Conservation (phyloP, 805 yeast species). For the Starmerella kuoi region DNA sequence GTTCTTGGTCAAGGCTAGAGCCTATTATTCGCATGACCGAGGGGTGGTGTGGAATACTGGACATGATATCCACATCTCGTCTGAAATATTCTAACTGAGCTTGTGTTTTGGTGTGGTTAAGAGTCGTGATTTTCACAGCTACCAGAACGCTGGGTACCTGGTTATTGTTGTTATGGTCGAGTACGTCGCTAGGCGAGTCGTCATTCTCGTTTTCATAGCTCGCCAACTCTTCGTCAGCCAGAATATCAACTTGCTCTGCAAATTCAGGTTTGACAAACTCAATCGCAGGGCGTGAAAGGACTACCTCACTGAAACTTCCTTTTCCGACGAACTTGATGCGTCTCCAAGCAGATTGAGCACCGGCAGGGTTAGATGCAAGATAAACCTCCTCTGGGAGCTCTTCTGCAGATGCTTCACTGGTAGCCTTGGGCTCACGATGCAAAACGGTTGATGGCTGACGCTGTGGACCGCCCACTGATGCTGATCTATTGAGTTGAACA, state of each 20-base stretch:
- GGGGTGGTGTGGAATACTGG: slow-evolving; percentile 43
- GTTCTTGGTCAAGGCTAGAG: slow-evolving; percentile 29
- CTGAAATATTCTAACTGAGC: slow-evolving; percentile 49
- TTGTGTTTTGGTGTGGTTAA: slow-evolving; percentile 34
- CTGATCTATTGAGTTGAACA: slow-evolving; percentile 14
- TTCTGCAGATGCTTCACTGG: slow-evolving; percentile 2
- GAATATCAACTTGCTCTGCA: slow-evolving; percentile 4
- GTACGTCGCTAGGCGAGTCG: not conserved
- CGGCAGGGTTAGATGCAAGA: slow-evolving; percentile 8
- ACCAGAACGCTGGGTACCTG: slow-evolving; percentile 28
- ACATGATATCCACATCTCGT: slow-evolving; percentile 64
- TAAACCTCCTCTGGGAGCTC: slow-evolving; percentile 20
- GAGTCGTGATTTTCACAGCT: slow-evolving; percentile 59
- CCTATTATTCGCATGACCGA: slow-evolving; percentile 48
- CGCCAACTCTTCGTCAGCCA: slow-evolving; percentile 4
- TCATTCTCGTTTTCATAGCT: slow-evolving; percentile 1
- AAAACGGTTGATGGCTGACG: slow-evolving; percentile 20
- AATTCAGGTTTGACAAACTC: slow-evolving; percentile 27
- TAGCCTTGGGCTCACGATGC: slow-evolving; percentile 17
- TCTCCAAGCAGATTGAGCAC: slow-evolving; percentile 17
- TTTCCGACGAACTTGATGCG: slow-evolving; percentile 28
- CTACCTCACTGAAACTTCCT: slow-evolving; percentile 33
- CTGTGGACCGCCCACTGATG: slow-evolving; percentile 20
- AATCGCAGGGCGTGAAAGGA: slow-evolving; percentile 29
- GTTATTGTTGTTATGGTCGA: not conserved